Conservation (phyloP, 768 basidiomycete species). For the Termitomyces sp. region DNA sequence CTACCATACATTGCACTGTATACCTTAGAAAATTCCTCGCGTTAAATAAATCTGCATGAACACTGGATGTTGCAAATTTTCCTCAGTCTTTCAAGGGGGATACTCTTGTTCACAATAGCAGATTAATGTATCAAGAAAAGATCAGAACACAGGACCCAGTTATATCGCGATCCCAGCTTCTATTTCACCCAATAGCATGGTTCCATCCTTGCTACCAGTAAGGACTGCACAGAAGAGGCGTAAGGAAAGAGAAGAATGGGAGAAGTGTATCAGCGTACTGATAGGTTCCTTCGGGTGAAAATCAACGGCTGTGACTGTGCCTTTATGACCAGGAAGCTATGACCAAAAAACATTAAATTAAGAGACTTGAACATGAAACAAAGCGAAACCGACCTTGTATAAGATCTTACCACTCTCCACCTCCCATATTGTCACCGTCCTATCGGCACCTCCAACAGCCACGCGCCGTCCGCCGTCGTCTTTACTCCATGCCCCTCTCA, state of each 20-base stretch:
- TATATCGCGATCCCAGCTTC: slow-evolving; percentile 58
- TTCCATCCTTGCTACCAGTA: slow-evolving; percentile 90
- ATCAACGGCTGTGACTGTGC: slow-evolving; percentile 92
- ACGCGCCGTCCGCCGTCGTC: slow-evolving; percentile 79
- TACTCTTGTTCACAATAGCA: background rate
- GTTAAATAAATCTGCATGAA: slow-evolving; percentile 1
- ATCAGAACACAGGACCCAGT: background rate
- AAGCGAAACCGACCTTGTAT: slow-evolving; percentile 62
- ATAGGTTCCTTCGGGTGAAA: slow-evolving; percentile 97
- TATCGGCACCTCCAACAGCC: slow-evolving; percentile 87
- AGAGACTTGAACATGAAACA: background rate
- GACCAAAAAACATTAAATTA: background rate
- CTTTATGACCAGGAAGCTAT: slow-evolving; percentile 93
- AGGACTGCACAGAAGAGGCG: slow-evolving; percentile 51
- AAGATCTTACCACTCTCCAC: slow-evolving; percentile 71
- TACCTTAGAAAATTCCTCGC: slow-evolving; percentile 1
- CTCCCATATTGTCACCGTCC: slow-evolving; percentile 86
- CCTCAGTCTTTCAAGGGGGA: background rate
- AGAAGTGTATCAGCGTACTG: slow-evolving; percentile 47
- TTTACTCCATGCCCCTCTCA: slow-evolving; percentile 86
- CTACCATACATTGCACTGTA: slow-evolving; percentile 11
- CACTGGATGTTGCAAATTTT: background rate
- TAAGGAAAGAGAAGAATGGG: background rate
- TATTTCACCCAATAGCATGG: slow-evolving; percentile 89
- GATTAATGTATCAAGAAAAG: background rate